phyloP scores from a whole-genome alignment of 1,284 basidiomycete genomes.

The Xanthoconium separans region DNA sequence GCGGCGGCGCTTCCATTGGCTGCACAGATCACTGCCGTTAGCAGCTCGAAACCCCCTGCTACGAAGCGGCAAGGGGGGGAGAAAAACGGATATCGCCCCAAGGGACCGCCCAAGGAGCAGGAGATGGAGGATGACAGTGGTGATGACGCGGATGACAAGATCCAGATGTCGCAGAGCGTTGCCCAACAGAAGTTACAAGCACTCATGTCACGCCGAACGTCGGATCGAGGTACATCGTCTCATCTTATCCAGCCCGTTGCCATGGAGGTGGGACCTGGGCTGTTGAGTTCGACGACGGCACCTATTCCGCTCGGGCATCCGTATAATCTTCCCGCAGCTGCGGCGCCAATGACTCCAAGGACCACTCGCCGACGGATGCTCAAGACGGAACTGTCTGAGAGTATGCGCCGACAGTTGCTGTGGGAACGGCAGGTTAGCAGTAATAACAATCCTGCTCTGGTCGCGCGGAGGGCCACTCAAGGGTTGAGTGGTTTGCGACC shows the following conservation, averaged over 20 bases:
- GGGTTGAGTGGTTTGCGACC: slow-evolving; percentile 40
- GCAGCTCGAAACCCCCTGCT: slow-evolving; percentile 27
- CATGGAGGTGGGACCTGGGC: slow-evolving; percentile 11
- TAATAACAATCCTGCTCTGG: slow-evolving; percentile 42
- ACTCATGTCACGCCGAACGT: slow-evolving; percentile 43
- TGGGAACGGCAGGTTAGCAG: slow-evolving; percentile 80
- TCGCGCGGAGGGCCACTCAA: slow-evolving; percentile 37
- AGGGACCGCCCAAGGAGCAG: slow-evolving; percentile 62
- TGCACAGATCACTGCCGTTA: slow-evolving; percentile 52
- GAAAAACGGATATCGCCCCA: slow-evolving; percentile 50
- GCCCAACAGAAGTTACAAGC: slow-evolving; percentile 62
- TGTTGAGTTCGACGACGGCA: slow-evolving; percentile 29
- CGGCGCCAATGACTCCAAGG: slow-evolving; percentile 76
- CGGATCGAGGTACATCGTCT: slow-evolving; percentile 22
- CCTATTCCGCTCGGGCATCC: slow-evolving; percentile 68
- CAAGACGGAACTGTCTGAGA: slow-evolving; percentile 82
- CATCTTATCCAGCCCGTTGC: slow-evolving; percentile 18
- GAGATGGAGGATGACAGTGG: slow-evolving; percentile 73
- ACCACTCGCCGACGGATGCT: slow-evolving; percentile 86
- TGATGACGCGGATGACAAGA: slow-evolving; percentile 47
- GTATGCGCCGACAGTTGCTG: slow-evolving; percentile 75
- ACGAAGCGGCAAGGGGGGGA: slow-evolving; percentile 18
- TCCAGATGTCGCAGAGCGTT: slow-evolving; percentile 58
- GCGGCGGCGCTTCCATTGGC: slow-evolving; percentile 62
- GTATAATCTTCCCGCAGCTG: slow-evolving; percentile 69